phyloP scores from a whole-genome alignment of 1,284 basidiomycete genomes.

The Anthracocystis setariae region DNA sequence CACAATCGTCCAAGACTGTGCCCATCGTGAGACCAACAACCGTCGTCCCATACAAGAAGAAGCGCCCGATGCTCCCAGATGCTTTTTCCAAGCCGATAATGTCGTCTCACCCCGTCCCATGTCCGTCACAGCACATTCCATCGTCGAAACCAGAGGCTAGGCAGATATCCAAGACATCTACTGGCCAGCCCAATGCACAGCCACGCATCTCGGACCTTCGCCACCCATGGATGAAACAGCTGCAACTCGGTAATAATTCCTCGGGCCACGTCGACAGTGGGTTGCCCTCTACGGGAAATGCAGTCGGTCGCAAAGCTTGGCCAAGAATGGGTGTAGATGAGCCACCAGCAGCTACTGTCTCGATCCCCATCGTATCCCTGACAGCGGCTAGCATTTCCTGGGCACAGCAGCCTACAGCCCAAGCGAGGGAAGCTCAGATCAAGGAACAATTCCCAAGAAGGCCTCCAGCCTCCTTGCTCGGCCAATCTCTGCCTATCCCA shows the following conservation, averaged over 20 bases:
- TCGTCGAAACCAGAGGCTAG: not conserved
- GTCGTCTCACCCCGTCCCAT: too few species aligned
- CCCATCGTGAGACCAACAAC: constrained; percentile 19
- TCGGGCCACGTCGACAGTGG: not conserved
- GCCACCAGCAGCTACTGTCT: not conserved
- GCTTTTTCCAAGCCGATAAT: constrained; percentile 10
- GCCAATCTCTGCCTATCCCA: constrained; percentile 42
- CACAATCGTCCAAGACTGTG: constrained; percentile 23
- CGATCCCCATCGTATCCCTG: constrained; percentile 14
- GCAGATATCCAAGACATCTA: not conserved
- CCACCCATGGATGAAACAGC: constrained; percentile 48
- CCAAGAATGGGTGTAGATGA: constrained; percentile 15
- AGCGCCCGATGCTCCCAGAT: constrained; percentile 31
- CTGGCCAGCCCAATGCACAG: not conserved
- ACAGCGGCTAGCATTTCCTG: constrained; percentile 17
- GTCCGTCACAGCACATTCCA: not conserved
- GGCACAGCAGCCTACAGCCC: not conserved
- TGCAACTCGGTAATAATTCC: constrained; percentile 13
- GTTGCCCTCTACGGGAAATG: not conserved
- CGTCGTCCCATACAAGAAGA: constrained; percentile 17
- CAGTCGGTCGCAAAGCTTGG: constrained; percentile 3
- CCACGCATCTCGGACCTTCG: constrained; percentile 31
- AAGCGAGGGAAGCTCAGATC: not conserved
- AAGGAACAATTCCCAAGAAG: constrained; percentile 12
- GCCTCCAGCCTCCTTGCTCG: constrained; percentile 29